Percentiles rank a stretch among this genome's conserved stretches.
Conservation (phyloP, 2,329 filamentous ascomycete genomes). For the Talaromyces pinophilus region DNA sequence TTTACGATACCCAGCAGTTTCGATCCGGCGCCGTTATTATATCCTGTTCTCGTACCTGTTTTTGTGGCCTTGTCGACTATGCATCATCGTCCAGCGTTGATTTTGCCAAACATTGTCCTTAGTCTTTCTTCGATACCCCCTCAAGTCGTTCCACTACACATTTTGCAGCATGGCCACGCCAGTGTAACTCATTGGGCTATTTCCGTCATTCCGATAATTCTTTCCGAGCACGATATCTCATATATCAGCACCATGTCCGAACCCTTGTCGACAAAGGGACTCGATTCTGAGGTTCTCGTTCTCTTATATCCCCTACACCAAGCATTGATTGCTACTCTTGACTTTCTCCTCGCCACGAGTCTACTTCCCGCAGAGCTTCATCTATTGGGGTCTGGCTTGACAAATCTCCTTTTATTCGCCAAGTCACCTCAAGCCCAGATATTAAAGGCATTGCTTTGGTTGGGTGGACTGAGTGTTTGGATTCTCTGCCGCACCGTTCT, state of each 20-base stretch:
- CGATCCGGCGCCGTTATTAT: conserved; percentile 87
- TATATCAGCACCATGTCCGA: conserved; percentile 37
- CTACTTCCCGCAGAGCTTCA: conserved; percentile 84
- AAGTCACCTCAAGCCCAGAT: conserved; percentile 80
- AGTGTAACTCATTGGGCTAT: conserved; percentile 77
- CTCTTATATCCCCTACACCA: conserved; percentile 83
- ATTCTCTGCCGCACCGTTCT: conserved; percentile 73
- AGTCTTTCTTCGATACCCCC: conserved; percentile 75
- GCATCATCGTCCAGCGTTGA: conserved; percentile 58
- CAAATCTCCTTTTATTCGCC: conserved; percentile 77
- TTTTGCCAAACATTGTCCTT: conserved; percentile 81
- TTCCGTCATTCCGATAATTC: conserved; percentile 67
- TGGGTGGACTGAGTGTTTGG: conserved; percentile 75
- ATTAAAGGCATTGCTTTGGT: conserved; percentile 81
- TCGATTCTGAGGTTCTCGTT: conserved; percentile 61
- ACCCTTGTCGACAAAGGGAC: conserved; percentile 35
- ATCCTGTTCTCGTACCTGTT: conserved; percentile 74
- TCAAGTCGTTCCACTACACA: conserved; percentile 67
- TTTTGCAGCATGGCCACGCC: conserved; percentile 55
- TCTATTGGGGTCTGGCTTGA: conserved; percentile 76
- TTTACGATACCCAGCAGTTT: conserved; percentile 73
- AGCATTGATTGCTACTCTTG: conserved; percentile 69
- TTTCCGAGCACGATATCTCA: conserved; percentile 46
- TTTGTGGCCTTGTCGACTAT: conserved; percentile 75
- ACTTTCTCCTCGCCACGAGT: conserved; percentile 84